Evolutionary conservation across 2,329 filamentous ascomycete genomes (phyloP).

Genomic region (Penicillium sp.): DNA sequence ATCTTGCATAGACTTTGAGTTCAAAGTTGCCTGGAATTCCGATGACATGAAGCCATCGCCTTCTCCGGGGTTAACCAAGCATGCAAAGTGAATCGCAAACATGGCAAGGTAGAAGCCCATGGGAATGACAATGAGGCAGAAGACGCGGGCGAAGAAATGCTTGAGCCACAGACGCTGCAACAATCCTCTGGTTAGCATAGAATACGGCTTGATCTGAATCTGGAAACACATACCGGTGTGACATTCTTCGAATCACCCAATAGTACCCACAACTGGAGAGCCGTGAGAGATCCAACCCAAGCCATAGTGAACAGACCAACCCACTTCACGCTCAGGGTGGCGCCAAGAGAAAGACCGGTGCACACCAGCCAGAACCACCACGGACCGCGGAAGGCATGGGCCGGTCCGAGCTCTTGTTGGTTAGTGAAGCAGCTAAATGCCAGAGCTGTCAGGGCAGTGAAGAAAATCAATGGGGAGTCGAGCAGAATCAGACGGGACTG

Average conservation of each 20-base stretch:
- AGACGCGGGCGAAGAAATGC: constrained; percentile 85
- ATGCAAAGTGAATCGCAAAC: constrained; percentile 95
- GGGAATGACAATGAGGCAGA: constrained; percentile 89
- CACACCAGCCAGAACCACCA: constrained; percentile 98
- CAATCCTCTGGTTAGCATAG: constrained; percentile 22
- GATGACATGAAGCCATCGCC: constrained; percentile 99
- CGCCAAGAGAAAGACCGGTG: constrained; percentile 82
- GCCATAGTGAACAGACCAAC: constrained; percentile 98
- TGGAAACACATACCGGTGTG: constrained; percentile 58
- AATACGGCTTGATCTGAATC: background rate
- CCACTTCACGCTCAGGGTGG: constrained; percentile 97
- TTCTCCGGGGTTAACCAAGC: constrained; percentile 89
- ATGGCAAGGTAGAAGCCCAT: constrained; percentile 89
- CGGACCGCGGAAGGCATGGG: constrained; percentile 78
- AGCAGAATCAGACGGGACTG: constrained; percentile 94
- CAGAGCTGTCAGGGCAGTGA: constrained; percentile 86
- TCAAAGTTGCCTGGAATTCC: constrained; percentile 96
- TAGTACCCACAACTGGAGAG: constrained; percentile 91
- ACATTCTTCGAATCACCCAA: constrained; percentile 86
- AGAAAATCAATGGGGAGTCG: constrained; percentile 90
- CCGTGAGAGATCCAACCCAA: constrained; percentile 89
- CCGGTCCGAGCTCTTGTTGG: constrained; percentile 89
- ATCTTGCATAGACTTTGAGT: constrained; percentile 94
- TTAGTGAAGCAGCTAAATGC: constrained; percentile 93
- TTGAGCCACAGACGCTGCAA: constrained; percentile 76